Conservation (phyloP, 768 basidiomycete species). For the Basidioascus undulatus region DNA sequence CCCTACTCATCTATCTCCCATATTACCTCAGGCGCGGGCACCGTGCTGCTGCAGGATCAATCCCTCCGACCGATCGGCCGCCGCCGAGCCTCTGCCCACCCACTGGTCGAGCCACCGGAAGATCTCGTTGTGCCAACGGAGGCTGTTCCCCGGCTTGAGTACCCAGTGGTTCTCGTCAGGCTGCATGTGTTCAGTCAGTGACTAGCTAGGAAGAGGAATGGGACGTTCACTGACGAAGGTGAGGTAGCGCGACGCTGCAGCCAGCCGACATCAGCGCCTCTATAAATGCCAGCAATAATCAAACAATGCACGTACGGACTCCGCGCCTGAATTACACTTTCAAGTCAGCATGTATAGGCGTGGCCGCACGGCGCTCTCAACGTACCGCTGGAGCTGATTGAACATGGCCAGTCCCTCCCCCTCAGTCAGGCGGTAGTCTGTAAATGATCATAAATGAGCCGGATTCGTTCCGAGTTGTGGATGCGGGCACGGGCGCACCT, state of each 20-base stretch:
- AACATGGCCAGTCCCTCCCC: slow-evolving; percentile 62
- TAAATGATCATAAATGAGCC: neutral
- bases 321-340: too few relatives aligned
- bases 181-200: too few relatives aligned
- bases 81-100: slow-evolving; percentile 13
- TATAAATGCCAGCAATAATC: neutral
- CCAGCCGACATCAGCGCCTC: slow-evolving; percentile 25
- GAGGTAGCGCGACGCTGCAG: slow-evolving; percentile 48
- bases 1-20: too few relatives aligned
- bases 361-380: slow-evolving; percentile 5
- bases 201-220: too few relatives aligned
- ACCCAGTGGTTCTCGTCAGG: slow-evolving; percentile 90
- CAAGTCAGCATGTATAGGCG: slow-evolving; percentile 7
- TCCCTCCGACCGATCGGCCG: neutral
- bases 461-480: neutral
- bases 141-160: slow-evolving; percentile 28
- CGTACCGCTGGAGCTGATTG: slow-evolving; percentile 63
- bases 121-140: slow-evolving; percentile 70
- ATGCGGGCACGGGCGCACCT: slow-evolving; percentile 5
- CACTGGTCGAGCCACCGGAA: slow-evolving; percentile 57
- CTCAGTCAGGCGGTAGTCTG: slow-evolving; percentile 64
- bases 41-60: too few relatives aligned
- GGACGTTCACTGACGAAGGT: too few relatives aligned
- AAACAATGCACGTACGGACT: slow-evolving; percentile 7
- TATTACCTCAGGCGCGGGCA: too few relatives aligned